These are phyloP conservation scores for Jackrogersella minutella DNA, from an alignment of 495 filamentous ascomycete species.

Conservation along the genomic window DNA sequence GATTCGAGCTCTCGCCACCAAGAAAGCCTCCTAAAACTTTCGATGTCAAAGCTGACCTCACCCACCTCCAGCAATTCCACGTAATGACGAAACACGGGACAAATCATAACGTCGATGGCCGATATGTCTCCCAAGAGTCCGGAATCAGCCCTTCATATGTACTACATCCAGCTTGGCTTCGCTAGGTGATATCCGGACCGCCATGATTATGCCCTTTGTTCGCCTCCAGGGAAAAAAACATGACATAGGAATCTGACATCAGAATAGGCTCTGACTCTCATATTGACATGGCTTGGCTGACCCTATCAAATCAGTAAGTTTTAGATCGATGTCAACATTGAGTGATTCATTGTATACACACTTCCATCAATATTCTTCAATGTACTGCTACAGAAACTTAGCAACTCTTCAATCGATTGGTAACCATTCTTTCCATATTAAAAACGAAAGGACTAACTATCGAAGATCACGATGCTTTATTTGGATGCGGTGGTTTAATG, in stretches of 20 bases:
- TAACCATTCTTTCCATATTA: background rate
- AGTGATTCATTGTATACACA: constrained; percentile 1
- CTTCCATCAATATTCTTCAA: too few species aligned
- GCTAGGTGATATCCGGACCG: background rate
- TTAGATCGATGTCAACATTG: constrained; percentile 1
- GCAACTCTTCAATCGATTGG: constrained; percentile 15
- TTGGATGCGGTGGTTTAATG: constrained; percentile 3
- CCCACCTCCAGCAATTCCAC: constrained; percentile 32
- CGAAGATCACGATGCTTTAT: constrained; percentile 16
- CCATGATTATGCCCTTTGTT: constrained; percentile 12
- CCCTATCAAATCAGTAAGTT: constrained; percentile 7
- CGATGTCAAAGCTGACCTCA: constrained; percentile 29
- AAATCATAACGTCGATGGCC: constrained; percentile 28
- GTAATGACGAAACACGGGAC: constrained; percentile 37
- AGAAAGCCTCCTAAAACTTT: constrained; percentile 15
- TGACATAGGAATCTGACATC: constrained; percentile 41
- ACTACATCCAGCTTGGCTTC: background rate
- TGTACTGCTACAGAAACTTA: too few species aligned
- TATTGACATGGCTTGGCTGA: constrained; percentile 5
- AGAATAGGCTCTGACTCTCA: constrained; percentile 19
- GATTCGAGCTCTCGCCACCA: constrained; percentile 30
- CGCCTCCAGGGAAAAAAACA: constrained; percentile 7
- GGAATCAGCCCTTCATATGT: constrained; percentile 6
- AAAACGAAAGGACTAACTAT: background rate
- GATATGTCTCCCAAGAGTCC: background rate